Evolutionary conservation across 2,329 filamentous ascomycete species (phyloP), one percentile per base, ranked within the genome.

Genomic region (Alternaria longipes): DNA sequence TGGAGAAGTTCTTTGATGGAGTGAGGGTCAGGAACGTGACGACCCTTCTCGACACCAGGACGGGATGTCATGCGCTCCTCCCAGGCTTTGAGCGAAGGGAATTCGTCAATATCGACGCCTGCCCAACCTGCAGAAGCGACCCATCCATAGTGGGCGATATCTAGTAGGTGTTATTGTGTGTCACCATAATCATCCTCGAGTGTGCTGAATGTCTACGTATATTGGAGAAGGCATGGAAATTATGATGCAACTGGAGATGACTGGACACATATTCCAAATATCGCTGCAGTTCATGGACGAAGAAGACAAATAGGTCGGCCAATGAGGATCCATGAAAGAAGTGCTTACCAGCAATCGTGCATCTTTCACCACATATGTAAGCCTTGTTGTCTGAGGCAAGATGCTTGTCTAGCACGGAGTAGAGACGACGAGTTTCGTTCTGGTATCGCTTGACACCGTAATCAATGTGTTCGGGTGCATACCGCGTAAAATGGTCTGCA

Each of bases 111-210:
- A 52, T 93, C 86, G 44, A 93, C 75, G 16, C 89, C 89, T 0
- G 85, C 82, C 83, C 89, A 87, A 16, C 82, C 80, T 1, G 86
- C 82, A 2, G 79, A 76, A 5, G 88, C 83, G 5, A 94, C 84
- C 92, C 93, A 96, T 26, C 91, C 91, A 86, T 90, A 93, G 76
- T 87, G 87, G 42, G 91, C 84, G 62, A 97, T 91, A 76, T 97
- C 93, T 75, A 24, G 14, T 7, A 24, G 50, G 50, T 52, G 54
- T 65, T 55, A 63, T 60, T 26, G 42, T 22, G 18, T 32, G 18
- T 26, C 20, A n/a, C 11, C 18, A 49, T 24, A 24, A 20, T 16
- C 34, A 26, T 50, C 30, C 32, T 38, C 5, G 16, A 50, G 20
- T 38, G 34, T 8, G 11, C 20, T 36, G 24, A 6, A 18, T 24